Evolutionary conservation across 169 alveolate species (phyloP).

Genomic region (Theileria equi): DNA sequence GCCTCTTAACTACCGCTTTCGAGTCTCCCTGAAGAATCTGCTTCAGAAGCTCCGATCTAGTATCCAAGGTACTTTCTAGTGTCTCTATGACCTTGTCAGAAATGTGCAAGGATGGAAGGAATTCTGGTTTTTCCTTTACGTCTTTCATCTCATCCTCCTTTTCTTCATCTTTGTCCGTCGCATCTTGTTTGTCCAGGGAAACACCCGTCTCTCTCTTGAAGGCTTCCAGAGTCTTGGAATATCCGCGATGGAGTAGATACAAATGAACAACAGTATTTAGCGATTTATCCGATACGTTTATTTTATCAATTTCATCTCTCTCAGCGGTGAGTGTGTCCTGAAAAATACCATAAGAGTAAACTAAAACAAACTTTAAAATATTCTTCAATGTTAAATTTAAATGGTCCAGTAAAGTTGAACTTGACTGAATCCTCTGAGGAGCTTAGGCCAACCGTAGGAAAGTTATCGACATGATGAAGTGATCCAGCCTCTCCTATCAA

Average conservation of each 20-base stretch:
- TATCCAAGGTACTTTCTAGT: conserved; percentile 14
- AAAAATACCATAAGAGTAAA: background rate
- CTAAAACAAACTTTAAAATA: conserved; percentile 26
- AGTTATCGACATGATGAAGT: conserved; percentile 47
- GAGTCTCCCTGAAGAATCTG: background rate
- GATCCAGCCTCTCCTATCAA: conserved; percentile 59
- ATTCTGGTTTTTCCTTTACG: background rate
- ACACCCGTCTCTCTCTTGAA: conserved; percentile 41
- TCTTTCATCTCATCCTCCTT: conserved; percentile 1
- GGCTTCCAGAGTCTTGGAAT: conserved; percentile 26
- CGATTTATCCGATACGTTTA: background rate
- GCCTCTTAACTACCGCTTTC: background rate
- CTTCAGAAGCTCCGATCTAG: conserved; percentile 6
- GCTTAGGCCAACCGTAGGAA: conserved; percentile 64
- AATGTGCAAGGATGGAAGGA: too few species aligned
- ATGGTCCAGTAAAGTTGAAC: conserved; percentile 70
- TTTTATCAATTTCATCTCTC: conserved; percentile 17
- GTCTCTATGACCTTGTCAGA: conserved; percentile 21
- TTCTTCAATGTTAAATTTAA: conserved; percentile 48
- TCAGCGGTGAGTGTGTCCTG: conserved; percentile 22
- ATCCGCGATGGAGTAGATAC: conserved; percentile 46
- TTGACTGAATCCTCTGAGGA: conserved; percentile 37
- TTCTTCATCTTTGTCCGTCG: conserved; percentile 14
- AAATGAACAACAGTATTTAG: conserved; percentile 13
- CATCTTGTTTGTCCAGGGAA: too few species aligned